These are phyloP conservation scores for Schizophyllum amplum DNA, from an alignment of 1,284 basidiomycete genomes.

Conservation along the genomic window DNA sequence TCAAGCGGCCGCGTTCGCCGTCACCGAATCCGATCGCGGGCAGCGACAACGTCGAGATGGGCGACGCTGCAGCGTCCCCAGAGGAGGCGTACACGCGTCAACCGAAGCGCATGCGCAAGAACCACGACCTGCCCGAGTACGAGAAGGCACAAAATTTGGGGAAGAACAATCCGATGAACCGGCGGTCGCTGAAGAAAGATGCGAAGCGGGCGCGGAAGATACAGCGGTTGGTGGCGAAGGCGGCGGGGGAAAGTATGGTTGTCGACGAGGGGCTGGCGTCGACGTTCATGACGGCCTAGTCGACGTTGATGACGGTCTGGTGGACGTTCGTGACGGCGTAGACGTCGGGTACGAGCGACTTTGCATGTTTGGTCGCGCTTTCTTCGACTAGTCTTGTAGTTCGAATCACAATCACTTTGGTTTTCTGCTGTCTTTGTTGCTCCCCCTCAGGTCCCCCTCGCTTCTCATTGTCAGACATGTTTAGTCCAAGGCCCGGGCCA, in stretches of 20 bases:
- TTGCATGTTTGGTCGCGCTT: too few relatives aligned
- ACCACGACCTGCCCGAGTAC: slow-evolving; percentile 42
- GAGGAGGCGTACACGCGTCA: slow-evolving; percentile 27
- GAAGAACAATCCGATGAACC: slow-evolving; percentile 45
- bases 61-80: slow-evolving; percentile 9
- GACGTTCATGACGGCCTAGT: neutral
- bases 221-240: slow-evolving; percentile 18
- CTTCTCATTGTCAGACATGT: too few relatives aligned
- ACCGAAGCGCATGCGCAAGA: slow-evolving; percentile 51
- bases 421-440: too few relatives aligned
- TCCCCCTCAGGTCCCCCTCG: too few relatives aligned
- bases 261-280: slow-evolving; percentile 23
- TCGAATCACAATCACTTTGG: too few relatives aligned
- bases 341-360: too few relatives aligned
- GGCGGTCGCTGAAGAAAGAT: slow-evolving; percentile 50
- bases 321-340: too few relatives aligned
- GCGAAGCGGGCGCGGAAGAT: slow-evolving; percentile 50
- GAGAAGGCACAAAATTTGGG: slow-evolving; percentile 41
- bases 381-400: too few relatives aligned
- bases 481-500: too few relatives aligned
- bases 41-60: slow-evolving; percentile 9
- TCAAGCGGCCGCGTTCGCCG: slow-evolving; percentile 36
- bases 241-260: slow-evolving; percentile 28
- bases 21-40: slow-evolving; percentile 19
- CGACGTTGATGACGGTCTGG: too few relatives aligned